phyloP scores from a whole-genome alignment of 164 flowering plant species.

The Magnolia officinalis region DNA sequence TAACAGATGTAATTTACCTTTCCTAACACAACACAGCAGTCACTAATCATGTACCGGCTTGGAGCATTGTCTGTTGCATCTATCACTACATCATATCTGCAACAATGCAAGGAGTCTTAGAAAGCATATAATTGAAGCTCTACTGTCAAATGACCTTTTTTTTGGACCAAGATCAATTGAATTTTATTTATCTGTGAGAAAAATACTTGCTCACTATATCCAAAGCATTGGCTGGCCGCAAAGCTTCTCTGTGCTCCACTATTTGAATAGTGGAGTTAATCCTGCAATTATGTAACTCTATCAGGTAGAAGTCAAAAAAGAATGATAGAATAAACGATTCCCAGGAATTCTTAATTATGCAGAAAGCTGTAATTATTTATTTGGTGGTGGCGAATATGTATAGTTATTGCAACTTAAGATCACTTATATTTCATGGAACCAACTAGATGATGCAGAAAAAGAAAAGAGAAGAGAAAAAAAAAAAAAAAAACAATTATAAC shows the following conservation, averaged over 20 bases:
- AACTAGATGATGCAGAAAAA: not conserved
- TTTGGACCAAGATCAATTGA: not conserved
- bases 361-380: not conserved
- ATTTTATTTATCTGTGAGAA: conserved; percentile 9
- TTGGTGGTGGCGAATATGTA: not conserved
- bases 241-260: conserved; percentile 69
- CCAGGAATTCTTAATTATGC: not conserved
- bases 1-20: conserved; percentile 45
- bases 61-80: conserved; percentile 98
- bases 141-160: not conserved
- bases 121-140: conserved; percentile 13
- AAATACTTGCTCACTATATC: conserved; percentile 90
- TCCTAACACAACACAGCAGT: conserved; percentile 87
- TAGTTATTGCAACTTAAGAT: not conserved
- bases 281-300: conserved; percentile 33
- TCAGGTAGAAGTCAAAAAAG: not conserved
- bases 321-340: not conserved
- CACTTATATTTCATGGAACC: not conserved
- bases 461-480: not conserved
- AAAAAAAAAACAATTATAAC: conserved; percentile 14
- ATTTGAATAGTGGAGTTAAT: conserved; percentile 76
- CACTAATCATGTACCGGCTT: conserved; percentile 88
- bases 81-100: conserved; percentile 79
- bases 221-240: conserved; percentile 79
- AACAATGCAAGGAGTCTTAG: conserved; percentile 28